phyloP scores from a whole-genome alignment of 2,329 filamentous ascomycete genomes.

The Tolypocladium guangdongense region DNA sequence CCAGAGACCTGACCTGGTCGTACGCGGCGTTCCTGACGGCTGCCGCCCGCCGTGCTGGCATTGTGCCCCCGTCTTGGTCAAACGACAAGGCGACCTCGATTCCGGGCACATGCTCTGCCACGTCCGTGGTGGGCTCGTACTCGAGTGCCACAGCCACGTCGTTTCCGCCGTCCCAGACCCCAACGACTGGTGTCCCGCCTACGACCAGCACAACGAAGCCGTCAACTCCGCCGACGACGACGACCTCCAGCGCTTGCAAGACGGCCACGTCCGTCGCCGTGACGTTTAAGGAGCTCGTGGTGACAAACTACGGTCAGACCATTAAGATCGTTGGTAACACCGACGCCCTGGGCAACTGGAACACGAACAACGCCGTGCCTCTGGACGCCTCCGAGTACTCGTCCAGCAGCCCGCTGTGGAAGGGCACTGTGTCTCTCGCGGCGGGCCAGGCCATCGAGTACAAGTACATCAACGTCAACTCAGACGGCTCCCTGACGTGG shows the following conservation, averaged over 20 bases:
- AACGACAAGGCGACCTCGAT: slow-evolving; percentile 32
- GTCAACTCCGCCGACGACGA: slow-evolving; percentile 2
- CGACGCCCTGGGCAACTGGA: slow-evolving; percentile 51
- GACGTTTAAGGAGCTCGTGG: slow-evolving; percentile 48
- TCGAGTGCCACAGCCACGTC: slow-evolving; percentile 32
- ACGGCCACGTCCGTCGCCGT: slow-evolving; percentile 40
- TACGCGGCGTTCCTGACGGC: slow-evolving; percentile 60
- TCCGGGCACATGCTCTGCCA: slow-evolving; percentile 35
- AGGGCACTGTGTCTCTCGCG: slow-evolving; percentile 39
- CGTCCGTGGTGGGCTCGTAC: slow-evolving; percentile 40
- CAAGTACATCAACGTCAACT: slow-evolving; percentile 54
- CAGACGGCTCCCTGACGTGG: slow-evolving; percentile 47
- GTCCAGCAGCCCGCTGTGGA: slow-evolving; percentile 49
- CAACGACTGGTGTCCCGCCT: slow-evolving; percentile 20
- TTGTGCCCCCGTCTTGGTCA: slow-evolving; percentile 47
- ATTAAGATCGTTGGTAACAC: slow-evolving; percentile 55
- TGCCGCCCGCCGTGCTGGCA: slow-evolving; percentile 41
- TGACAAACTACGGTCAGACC: slow-evolving; percentile 49
- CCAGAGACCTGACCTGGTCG: slow-evolving; percentile 61
- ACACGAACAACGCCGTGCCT: slow-evolving; percentile 38
- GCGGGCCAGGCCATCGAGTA: slow-evolving; percentile 50
- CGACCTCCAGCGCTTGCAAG: slow-evolving; percentile 24
- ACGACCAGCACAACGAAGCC: slow-evolving; percentile 16
- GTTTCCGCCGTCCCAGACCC: slow-evolving; percentile 39
- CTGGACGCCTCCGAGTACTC: slow-evolving; percentile 52